These are phyloP conservation scores for Bisporella sp. DNA, from an alignment of 2,329 filamentous ascomycete species.

Conservation along the genomic window DNA sequence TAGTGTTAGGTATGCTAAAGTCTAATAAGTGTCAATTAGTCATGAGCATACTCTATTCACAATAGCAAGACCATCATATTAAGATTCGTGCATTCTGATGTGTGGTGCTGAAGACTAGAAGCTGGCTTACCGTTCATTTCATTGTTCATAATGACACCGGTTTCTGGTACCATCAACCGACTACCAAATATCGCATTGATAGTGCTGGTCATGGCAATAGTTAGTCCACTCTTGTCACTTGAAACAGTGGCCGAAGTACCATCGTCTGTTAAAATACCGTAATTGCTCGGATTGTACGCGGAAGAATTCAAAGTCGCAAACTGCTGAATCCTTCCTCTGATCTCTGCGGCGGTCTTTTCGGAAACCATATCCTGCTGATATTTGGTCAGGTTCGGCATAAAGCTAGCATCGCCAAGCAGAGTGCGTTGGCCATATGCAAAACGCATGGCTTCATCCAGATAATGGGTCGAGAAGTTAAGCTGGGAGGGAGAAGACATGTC, in stretches of 20 bases:
- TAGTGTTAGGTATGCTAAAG: slow-evolving; percentile 56
- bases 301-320: slow-evolving; percentile 48
- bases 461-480: slow-evolving; percentile 56
- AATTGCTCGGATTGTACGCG: slow-evolving; percentile 53
- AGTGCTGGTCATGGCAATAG: slow-evolving; percentile 59
- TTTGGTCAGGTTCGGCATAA: slow-evolving; percentile 48
- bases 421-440: slow-evolving; percentile 60
- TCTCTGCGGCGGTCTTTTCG: slow-evolving; percentile 40
- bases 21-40: slow-evolving; percentile 30
- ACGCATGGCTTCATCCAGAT: slow-evolving; percentile 58
- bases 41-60: no score
- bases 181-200: slow-evolving; percentile 62
- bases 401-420: slow-evolving; percentile 55
- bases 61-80: no score
- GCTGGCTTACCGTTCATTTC: slow-evolving; percentile 49
- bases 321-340: slow-evolving; percentile 53
- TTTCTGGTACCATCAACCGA: slow-evolving; percentile 54
- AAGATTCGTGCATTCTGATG: no score
- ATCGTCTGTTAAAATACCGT: slow-evolving; percentile 45
- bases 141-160: slow-evolving; percentile 64
- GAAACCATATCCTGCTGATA: slow-evolving; percentile 50
- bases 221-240: slow-evolving; percentile 51
- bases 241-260: slow-evolving; percentile 47
- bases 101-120: not conserved
- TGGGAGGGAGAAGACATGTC: slow-evolving; percentile 49